A percentile compares a stretch with the other conserved stretches of the same genome.
phyloP scores from a whole-genome alignment of 2,329 filamentous ascomycete species.

The Penicillium frequentans region DNA sequence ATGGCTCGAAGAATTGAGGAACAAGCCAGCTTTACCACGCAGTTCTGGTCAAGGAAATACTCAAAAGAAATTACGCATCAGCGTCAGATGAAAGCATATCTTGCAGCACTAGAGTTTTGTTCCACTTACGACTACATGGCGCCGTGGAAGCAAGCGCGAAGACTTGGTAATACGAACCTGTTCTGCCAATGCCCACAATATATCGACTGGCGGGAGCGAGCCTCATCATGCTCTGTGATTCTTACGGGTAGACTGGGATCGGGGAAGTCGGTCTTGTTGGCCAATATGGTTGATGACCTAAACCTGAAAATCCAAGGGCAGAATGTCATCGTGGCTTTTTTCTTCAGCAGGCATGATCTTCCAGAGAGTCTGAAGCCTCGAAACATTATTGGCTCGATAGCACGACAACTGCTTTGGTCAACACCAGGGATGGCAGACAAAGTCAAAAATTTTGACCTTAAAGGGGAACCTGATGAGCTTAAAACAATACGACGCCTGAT shows the following conservation, averaged over 20 bases:
- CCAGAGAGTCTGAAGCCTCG: slow-evolving; percentile 27
- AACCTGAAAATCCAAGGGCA: slow-evolving; percentile 17
- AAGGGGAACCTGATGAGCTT: not conserved
- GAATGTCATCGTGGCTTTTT: slow-evolving; percentile 27
- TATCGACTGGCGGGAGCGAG: slow-evolving; percentile 26
- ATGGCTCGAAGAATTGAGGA: slow-evolving; percentile 23
- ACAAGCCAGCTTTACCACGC: not conserved
- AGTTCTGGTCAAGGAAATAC: not conserved
- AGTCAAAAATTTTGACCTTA: not conserved
- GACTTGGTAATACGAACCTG: slow-evolving; percentile 37
- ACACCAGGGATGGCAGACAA: not conserved
- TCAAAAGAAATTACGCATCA: not conserved
- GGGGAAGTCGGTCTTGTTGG: slow-evolving; percentile 48
- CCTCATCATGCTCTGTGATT: slow-evolving; percentile 32
- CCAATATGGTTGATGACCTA: slow-evolving; percentile 46
- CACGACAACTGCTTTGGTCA: slow-evolving; percentile 33
- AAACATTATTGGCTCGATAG: slow-evolving; percentile 34
- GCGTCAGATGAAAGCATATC: not conserved
- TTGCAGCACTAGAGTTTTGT: slow-evolving; percentile 40
- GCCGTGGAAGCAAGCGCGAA: slow-evolving; percentile 45
- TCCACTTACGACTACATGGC: slow-evolving; percentile 44
- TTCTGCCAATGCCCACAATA: slow-evolving; percentile 24
- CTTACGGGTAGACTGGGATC: slow-evolving; percentile 44
- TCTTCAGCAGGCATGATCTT: slow-evolving; percentile 36
- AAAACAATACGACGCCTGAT: not conserved